A percentile compares a stretch with the other conserved stretches of the same genome.
Conservation (phyloP, 2,329 filamentous ascomycete genomes). For the Fusarium solani-melongenae region DNA sequence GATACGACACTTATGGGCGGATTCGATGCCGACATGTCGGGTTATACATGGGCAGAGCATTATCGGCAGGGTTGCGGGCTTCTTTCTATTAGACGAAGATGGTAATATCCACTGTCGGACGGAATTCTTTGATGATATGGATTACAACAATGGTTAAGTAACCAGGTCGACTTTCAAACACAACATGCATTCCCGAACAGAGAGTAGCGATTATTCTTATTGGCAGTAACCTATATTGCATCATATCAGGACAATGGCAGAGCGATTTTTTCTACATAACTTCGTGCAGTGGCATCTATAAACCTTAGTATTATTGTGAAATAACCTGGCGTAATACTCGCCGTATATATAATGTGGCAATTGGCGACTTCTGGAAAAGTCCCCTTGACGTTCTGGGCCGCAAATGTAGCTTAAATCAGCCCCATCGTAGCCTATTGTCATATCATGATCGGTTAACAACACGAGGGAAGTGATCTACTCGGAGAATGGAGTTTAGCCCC, state of each 20-base stretch:
- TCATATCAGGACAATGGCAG: too few relatives aligned
- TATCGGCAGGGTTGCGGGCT: not conserved
- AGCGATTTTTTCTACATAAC: not conserved
- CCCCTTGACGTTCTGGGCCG: not conserved
- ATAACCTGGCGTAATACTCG: not conserved
- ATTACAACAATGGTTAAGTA: not conserved
- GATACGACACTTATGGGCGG: constrained; percentile 1
- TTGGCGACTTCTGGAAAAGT: not conserved
- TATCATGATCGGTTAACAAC: not conserved
- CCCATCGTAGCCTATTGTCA: not conserved
- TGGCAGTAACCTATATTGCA: not conserved
- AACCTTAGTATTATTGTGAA: not conserved
- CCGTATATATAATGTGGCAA: not conserved
- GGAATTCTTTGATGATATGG: not conserved
- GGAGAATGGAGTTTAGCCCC: not conserved
- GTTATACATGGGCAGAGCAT: not conserved
- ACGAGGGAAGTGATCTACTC: not conserved
- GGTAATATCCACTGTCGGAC: not conserved
- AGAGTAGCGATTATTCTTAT: not conserved
- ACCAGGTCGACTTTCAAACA: not conserved
- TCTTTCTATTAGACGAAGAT: not conserved
- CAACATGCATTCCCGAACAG: not conserved
- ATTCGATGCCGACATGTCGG: not conserved
- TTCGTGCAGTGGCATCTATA: not conserved
- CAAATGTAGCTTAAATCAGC: not conserved